Base-by-base conservation (phyloP, 345 rosid genomes). In the Hibiscus mutabilis region DNA sequence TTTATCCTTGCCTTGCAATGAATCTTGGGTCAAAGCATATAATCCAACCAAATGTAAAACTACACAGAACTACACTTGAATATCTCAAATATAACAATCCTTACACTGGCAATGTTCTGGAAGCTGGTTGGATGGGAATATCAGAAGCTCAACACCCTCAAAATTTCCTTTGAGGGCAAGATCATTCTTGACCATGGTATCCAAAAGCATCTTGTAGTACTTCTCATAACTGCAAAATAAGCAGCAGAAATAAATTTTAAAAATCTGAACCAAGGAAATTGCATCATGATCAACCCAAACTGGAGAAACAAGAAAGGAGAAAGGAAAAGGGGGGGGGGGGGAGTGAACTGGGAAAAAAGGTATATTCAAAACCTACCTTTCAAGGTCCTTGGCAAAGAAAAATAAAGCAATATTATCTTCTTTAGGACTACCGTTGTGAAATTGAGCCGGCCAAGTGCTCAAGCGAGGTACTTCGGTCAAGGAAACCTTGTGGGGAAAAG, bases 331-430 rank as follows among this genome's bases (percentile, higher is more conserved):
- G 40, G 40, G 40, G 6, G 31, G 6, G 19, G 58, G 18, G 27
- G 24, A 2, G 16, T 67, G 69, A 18, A 31, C 42, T 18, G 24
- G 10, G 33, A 13, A 70, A 21, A 55, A 24, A 33, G 25, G 24
- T 3, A 31, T 1, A 16, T 46, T 21, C 35, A 52, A 60, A 67
- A 19, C 33, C 74, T 76, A 96, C 99, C 98, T 89, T 74, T 88
- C 95, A 57, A 78, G 70, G 81, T 92, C 93, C 85, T 88, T 86
- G 29, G 99, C 98, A 83, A 96, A 96, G 77, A 96, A 92, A 87
- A 86, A 96, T 14, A 96, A 86, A 75, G 99, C 99, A 79, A 96
- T 86, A 75, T 96, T 91, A 74, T 87, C 88, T 77, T 92, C 99
- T 74, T 82, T 85, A 31, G 87, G 85, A 77, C 97, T 91, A 76